Percentiles rank a stretch among this genome's conserved stretches.
Evolutionary conservation across 1,284 basidiomycete species (phyloP).

Genomic region (Moesziomyces aphidis): DNA sequence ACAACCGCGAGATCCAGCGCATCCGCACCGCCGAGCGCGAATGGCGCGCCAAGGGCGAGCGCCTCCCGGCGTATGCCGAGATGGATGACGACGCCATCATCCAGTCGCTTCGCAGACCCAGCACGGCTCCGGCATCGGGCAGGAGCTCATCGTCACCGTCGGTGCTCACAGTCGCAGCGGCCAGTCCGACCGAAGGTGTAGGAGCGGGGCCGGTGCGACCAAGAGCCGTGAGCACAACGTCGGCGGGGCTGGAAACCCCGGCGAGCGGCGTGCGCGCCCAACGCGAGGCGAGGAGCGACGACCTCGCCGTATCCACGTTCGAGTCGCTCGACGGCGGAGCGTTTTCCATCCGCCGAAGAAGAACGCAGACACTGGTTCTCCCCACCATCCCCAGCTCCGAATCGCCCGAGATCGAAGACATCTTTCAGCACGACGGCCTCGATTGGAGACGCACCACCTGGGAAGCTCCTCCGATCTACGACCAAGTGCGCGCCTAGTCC

Average conservation of each 20-base stretch:
- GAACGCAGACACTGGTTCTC: conserved; percentile 16
- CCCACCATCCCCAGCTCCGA: conserved; percentile 24
- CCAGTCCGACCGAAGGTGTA: not conserved
- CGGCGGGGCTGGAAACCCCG: conserved; percentile 6
- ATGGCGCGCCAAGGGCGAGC: conserved; percentile 43
- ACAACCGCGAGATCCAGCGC: conserved; percentile 43
- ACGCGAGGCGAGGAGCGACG: conserved; percentile 21
- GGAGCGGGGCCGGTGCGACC: conserved; percentile 1
- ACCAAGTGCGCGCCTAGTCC: not conserved
- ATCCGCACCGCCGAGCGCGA: conserved; percentile 48
- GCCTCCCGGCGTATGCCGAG: conserved; percentile 35
- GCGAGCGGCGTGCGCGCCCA: conserved; percentile 6
- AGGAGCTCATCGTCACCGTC: not conserved
- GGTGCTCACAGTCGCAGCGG: not conserved
- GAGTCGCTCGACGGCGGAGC: conserved; percentile 25
- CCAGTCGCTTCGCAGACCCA: conserved; percentile 25
- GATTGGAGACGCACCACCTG: conserved; percentile 49
- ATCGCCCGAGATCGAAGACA: conserved; percentile 39
- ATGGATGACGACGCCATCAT: conserved; percentile 36
- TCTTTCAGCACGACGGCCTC: conserved; percentile 46
- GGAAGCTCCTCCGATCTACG: conserved; percentile 48
- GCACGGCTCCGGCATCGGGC: conserved; percentile 25
- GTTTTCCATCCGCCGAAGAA: conserved; percentile 26
- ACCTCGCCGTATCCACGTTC: conserved; percentile 21
- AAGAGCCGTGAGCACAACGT: conserved; percentile 22